These are phyloP conservation scores for Pseudoperonospora humuli DNA, from an alignment of 352 stramenopile genomes.

Conservation along the genomic window DNA sequence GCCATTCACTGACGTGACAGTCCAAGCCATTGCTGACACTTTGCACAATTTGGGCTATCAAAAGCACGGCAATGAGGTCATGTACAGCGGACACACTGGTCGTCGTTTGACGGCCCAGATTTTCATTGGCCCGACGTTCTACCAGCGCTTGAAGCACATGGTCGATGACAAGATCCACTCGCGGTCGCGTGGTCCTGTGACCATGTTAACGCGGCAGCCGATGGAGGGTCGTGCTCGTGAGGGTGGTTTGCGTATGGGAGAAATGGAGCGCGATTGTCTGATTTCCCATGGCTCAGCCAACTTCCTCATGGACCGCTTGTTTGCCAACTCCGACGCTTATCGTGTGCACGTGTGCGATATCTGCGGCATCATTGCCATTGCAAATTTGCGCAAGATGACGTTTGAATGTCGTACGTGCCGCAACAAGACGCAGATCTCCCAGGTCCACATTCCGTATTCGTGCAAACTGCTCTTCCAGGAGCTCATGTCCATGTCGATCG, in stretches of 20 bases:
- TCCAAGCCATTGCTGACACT: constrained; percentile 95
- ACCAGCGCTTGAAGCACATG: constrained; percentile 99
- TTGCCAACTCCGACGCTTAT: constrained; percentile 98
- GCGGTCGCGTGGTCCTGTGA: constrained; percentile 89
- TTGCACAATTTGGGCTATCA: constrained; percentile 97
- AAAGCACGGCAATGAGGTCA: constrained; percentile 97
- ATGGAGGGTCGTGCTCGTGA: constrained; percentile 97
- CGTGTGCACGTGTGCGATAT: constrained; percentile 98
- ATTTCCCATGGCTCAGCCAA: constrained; percentile 99
- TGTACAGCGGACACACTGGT: constrained; percentile 99
- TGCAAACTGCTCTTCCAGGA: constrained; percentile 99
- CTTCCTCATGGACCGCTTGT: constrained; percentile 99
- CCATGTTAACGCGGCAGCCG: constrained; percentile 98
- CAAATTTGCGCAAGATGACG: constrained; percentile 98
- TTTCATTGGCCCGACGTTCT: constrained; percentile 99
- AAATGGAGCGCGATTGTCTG: constrained; percentile 99
- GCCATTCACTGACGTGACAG: constrained; percentile 97
- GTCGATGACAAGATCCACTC: constrained; percentile 99
- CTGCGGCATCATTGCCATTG: constrained; percentile 98
- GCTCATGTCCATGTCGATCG: constrained; percentile 99
- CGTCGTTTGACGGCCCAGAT: constrained; percentile 93
- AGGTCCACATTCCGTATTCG: constrained; percentile 99
- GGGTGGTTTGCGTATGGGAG: constrained; percentile 98
- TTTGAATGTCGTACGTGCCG: constrained; percentile 96
- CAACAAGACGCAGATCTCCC: constrained; percentile 92